Evolutionary conservation across 495 filamentous ascomycete species (phyloP).

Genomic region (Schizothecium vesticola): DNA sequence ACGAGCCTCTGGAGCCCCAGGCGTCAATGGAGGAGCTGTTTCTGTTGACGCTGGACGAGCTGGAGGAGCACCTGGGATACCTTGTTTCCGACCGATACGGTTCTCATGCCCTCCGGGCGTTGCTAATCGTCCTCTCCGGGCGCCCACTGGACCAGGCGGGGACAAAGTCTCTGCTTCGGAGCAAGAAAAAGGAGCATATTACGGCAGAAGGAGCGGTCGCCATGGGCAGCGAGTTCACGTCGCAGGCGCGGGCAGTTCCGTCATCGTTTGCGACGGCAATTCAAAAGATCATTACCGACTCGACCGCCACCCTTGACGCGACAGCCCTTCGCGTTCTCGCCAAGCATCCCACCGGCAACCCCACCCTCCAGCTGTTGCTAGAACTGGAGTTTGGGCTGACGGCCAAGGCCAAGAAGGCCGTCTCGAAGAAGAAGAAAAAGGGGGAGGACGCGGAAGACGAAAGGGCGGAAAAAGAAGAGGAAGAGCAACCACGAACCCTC

Average conservation of each 20-base stretch:
- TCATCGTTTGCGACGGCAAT: constrained; percentile 68
- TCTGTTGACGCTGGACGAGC: constrained; percentile 70
- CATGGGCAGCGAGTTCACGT: constrained; percentile 24
- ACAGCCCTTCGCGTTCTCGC: constrained; percentile 74
- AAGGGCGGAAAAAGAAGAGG: neutral
- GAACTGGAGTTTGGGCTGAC: constrained; percentile 74
- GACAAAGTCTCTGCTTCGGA: constrained; percentile 66
- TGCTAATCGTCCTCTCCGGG: constrained; percentile 81
- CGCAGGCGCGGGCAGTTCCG: constrained; percentile 59
- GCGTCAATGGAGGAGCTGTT: constrained; percentile 79
- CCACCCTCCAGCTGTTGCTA: constrained; percentile 78
- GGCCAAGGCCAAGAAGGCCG: constrained; percentile 51
- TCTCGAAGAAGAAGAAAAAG: constrained; percentile 20
- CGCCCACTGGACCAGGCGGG: constrained; percentile 61
- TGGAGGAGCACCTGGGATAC: constrained; percentile 77
- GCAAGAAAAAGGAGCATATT: constrained; percentile 84
- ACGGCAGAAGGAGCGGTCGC: constrained; percentile 40
- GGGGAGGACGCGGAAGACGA: constrained; percentile 21
- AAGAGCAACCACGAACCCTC: constrained; percentile 18
- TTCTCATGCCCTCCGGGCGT: constrained; percentile 80
- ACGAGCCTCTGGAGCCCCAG: constrained; percentile 27
- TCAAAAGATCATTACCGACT: constrained; percentile 71
- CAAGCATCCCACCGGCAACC: constrained; percentile 82
- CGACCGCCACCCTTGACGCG: constrained; percentile 61
- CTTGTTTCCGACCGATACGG: constrained; percentile 83